A percentile compares a stretch with the other conserved stretches of the same genome.
These are phyloP conservation scores for Trametes cinnabarina DNA, from an alignment of 768 basidiomycete species.

Conservation along the genomic window DNA sequence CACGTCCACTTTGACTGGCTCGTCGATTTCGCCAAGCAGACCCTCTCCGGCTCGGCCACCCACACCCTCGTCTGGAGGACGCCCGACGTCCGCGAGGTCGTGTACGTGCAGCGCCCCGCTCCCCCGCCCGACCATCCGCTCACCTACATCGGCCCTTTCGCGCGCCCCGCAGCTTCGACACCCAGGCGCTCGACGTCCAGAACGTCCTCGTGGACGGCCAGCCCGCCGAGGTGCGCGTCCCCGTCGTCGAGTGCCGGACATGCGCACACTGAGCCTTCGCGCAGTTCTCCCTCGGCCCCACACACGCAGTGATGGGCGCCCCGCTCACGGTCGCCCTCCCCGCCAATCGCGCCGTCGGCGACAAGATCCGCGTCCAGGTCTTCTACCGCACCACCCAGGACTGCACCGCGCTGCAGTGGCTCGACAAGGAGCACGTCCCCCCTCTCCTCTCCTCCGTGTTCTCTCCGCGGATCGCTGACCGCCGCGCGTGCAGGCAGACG, in stretches of 20 bases:
- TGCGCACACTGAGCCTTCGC: neutral
- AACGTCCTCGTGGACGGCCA: conserved; percentile 52
- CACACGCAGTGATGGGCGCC: conserved; percentile 74
- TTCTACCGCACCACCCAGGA: conserved; percentile 70
- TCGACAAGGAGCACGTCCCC: conserved; percentile 64
- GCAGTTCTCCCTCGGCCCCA: conserved; percentile 53
- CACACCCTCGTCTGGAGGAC: conserved; percentile 59
- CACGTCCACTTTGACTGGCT: conserved; percentile 76
- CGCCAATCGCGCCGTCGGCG: conserved; percentile 38
- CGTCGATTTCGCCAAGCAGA: conserved; percentile 65
- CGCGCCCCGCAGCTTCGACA: conserved; percentile 59
- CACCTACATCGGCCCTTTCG: neutral
- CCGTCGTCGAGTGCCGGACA: neutral
- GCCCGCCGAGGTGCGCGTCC: conserved; percentile 24
- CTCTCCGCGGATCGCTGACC: neutral
- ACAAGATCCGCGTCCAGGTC: conserved; percentile 49
- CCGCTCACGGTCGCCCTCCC: conserved; percentile 64
- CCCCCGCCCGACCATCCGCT: neutral
- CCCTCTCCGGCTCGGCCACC: conserved; percentile 61
- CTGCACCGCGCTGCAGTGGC: conserved; percentile 84
- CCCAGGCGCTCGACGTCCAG: conserved; percentile 61
- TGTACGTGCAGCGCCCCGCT: conserved; percentile 53
- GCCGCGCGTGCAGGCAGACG: conserved; percentile 44
- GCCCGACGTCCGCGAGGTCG: conserved; percentile 52
- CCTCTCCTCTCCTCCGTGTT: neutral